A percentile compares a stretch with the other conserved stretches of the same genome.
These are phyloP conservation scores for Solanum sitiens DNA, from an alignment of 257 asterid species.

Conservation along the genomic window DNA sequence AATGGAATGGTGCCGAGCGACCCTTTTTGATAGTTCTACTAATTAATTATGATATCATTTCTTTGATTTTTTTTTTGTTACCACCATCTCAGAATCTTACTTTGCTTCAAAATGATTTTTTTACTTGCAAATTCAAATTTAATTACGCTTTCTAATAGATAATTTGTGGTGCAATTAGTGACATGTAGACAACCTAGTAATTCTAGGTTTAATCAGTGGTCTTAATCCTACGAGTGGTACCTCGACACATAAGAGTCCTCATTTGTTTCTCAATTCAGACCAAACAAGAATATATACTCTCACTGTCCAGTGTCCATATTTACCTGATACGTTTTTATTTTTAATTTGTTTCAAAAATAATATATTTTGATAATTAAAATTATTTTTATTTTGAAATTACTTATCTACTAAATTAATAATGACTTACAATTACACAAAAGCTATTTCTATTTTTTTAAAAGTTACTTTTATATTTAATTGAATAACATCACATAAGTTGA, in stretches of 20 bases:
- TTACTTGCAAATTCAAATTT: too few species aligned
- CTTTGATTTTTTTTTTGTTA: too few species aligned
- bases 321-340: not conserved
- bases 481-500: not conserved
- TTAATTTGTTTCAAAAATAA: not conserved
- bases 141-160: not conserved
- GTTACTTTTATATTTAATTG: not conserved
- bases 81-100: too few species aligned
- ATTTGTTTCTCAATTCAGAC: not conserved
- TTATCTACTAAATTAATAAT: too few species aligned
- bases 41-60: too few species aligned
- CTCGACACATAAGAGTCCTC: not conserved
- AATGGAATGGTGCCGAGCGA: too few species aligned
- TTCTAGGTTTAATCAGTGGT: not conserved
- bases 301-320: too few species aligned
- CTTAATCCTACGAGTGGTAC: not conserved
- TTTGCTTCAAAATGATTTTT: too few species aligned
- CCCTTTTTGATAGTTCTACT: too few species aligned
- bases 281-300: not conserved
- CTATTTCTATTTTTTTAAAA: rapidly evolving
- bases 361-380: too few species aligned
- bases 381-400: too few species aligned
- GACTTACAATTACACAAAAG: not conserved
- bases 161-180: not conserved
- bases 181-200: not conserved